Percentiles rank a stretch among this genome's conserved stretches.
Evolutionary conservation across 2,329 filamentous ascomycete genomes (phyloP).

Genomic region (Paraconiothyrium brasiliense): DNA sequence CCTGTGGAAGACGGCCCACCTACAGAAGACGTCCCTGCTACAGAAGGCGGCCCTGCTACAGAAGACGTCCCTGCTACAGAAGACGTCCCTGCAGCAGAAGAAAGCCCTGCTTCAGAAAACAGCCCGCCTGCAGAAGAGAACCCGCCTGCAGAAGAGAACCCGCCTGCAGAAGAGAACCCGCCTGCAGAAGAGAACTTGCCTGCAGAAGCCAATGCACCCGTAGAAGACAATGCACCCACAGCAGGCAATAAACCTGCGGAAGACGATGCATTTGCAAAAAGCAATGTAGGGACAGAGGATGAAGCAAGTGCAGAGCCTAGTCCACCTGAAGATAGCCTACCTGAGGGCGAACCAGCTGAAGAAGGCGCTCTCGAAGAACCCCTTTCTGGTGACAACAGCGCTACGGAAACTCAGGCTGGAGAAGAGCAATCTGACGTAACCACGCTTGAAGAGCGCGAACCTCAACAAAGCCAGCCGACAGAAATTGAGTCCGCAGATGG

Average conservation of each 20-base stretch:
- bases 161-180: background rate
- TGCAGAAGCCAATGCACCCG: background rate
- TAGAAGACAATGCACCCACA: slow-evolving; percentile 3
- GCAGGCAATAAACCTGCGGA: background rate
- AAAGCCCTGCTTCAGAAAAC: background rate
- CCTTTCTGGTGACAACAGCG: background rate
- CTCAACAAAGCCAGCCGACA: background rate
- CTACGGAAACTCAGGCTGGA: background rate
- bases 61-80: background rate
- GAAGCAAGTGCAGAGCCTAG: background rate
- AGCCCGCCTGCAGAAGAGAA: background rate
- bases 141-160: background rate
- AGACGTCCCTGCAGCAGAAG: too few relatives aligned
- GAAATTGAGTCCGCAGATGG: background rate
- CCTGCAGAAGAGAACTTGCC: background rate
- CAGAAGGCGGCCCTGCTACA: too few relatives aligned
- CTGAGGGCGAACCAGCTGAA: background rate
- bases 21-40: background rate
- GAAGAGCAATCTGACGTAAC: background rate
- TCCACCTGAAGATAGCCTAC: too few relatives aligned
- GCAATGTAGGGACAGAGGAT: background rate
- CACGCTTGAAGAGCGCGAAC: background rate
- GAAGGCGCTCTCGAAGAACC: background rate
- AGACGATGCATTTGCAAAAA: background rate
- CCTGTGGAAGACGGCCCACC: background rate